phyloP scores from a whole-genome alignment of 2,329 filamentous ascomycete genomes.

The Pestalotiopsis sp. region DNA sequence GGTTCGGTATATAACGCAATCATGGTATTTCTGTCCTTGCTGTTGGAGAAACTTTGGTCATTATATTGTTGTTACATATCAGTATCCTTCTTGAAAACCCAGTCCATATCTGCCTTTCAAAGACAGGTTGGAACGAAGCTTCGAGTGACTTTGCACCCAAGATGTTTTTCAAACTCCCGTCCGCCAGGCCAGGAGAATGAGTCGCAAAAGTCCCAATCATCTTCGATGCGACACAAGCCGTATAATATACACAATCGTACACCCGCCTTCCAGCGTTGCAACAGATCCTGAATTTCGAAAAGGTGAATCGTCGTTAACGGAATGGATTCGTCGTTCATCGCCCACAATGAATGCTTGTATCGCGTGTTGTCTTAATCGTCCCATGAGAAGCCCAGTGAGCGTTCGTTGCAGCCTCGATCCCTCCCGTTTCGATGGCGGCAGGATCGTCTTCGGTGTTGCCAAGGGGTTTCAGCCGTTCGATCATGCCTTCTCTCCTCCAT shows the following conservation, averaged over 20 bases:
- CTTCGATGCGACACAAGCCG: neutral
- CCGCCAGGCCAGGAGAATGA: too few species aligned
- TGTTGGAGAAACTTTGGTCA: too few species aligned
- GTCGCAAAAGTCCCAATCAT: neutral
- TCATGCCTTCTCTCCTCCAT: slow-evolving; percentile 18
- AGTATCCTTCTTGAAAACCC: too few species aligned
- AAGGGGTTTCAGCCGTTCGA: neutral
- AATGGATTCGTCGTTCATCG: neutral
- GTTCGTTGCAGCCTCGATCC: neutral
- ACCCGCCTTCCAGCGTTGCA: neutral
- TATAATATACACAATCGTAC: neutral
- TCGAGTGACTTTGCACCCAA: too few species aligned
- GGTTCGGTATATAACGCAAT: neutral
- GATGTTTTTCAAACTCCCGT: too few species aligned
- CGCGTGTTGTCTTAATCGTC: neutral
- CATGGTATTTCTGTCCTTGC: too few species aligned
- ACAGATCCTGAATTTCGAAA: neutral
- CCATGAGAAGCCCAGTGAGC: neutral
- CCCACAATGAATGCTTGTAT: neutral
- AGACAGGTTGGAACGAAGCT: too few species aligned
- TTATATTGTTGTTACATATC: too few species aligned
- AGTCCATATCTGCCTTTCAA: too few species aligned
- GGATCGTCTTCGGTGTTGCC: neutral
- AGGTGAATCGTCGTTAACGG: neutral
- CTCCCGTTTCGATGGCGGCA: neutral